Base-by-base conservation (phyloP, 2,329 filamentous ascomycete species). In the Hypoxylon sp. region DNA sequence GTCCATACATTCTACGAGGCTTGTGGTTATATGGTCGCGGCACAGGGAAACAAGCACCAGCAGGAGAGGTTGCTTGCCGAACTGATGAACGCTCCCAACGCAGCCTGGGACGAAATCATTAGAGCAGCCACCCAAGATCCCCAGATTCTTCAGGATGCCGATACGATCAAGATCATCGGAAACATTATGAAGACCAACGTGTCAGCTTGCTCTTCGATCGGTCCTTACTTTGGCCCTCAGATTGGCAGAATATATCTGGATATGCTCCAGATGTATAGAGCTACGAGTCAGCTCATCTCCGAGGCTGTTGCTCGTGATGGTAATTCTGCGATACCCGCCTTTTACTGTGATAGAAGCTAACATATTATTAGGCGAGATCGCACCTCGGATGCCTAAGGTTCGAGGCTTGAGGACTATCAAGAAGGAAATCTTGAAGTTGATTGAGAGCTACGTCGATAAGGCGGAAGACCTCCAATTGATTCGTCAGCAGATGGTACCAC, bases 161-260 rank as follows among this genome's bases (percentile, higher is more conserved):
- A 99, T 74, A 97, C 94, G 0, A 98, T 99, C 84, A 99, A 99
- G 85, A 91, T 99, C 73, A 94, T 99, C 70, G 96, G 96, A 73
- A 99, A 99, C 82, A 98, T 99, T 79, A 99, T 99, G 96, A 99
- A 99, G 88, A 99, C 96, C 0, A 99, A 99, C 75, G 96, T 99
- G 3, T 95, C 97, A n/a, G 96, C 96, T 37, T 99, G 96, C 80
- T 93, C 93, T 37, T 98, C 96, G 0, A 96, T 99, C 65, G 96
- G 97, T 35, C 90, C 93, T 57, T 99, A 98, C 82, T 99, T 99
- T 81, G 98, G 97, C 77, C 95, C 96, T 11, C 96, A 99, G 79
- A 97, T 99, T 74, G 96, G 95, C 44, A 92, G 94, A 63, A 98
- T 99, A 74, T 99, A 98, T 80, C 90, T 97, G 73, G 96, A 99